A percentile compares a stretch with the other conserved stretches of the same genome.
These are phyloP conservation scores for Cladobotryum protrusum DNA, from an alignment of 2,329 filamentous ascomycete genomes.

Conservation along the genomic window DNA sequence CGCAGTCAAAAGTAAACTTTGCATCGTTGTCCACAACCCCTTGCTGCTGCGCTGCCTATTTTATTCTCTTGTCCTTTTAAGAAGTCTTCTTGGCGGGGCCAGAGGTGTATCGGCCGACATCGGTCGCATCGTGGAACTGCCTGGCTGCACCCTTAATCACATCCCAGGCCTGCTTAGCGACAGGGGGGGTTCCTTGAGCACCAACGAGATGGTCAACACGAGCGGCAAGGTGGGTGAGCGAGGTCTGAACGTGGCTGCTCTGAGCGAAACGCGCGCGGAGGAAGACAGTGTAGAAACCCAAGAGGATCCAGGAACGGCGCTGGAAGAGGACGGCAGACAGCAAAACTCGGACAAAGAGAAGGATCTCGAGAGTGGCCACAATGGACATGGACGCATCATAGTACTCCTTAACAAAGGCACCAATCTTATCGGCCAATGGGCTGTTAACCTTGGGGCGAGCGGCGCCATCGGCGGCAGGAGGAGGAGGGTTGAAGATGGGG, in stretches of 20 bases:
- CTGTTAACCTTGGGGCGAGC: constrained; percentile 42
- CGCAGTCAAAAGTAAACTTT: no score
- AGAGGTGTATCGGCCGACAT: constrained; percentile 65
- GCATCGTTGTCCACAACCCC: no score
- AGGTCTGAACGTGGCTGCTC: constrained; percentile 85
- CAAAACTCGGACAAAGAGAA: constrained; percentile 77
- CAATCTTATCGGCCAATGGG: constrained; percentile 74
- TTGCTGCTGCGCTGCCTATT: neutral
- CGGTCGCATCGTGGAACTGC: constrained; percentile 74
- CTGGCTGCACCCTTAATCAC: constrained; percentile 64
- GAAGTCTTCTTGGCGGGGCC: constrained; percentile 45
- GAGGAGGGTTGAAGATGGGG: constrained; percentile 70
- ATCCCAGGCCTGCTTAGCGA: constrained; percentile 73
- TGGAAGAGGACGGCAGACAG: constrained; percentile 80
- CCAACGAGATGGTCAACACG: constrained; percentile 76
- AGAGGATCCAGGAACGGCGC: constrained; percentile 83
- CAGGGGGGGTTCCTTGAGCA: constrained; percentile 80
- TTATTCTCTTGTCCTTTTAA: constrained; percentile 19
- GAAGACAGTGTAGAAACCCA: constrained; percentile 83
- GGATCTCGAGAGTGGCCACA: constrained; percentile 81
- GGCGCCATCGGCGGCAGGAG: constrained; percentile 48
- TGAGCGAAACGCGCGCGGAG: constrained; percentile 84
- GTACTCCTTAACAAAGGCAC: constrained; percentile 93
- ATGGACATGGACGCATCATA: constrained; percentile 95
- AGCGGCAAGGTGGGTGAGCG: constrained; percentile 65